These are phyloP conservation scores for Metroxylon sagu DNA, from an alignment of 176 grass and related monocot species.

Conservation along the genomic window DNA sequence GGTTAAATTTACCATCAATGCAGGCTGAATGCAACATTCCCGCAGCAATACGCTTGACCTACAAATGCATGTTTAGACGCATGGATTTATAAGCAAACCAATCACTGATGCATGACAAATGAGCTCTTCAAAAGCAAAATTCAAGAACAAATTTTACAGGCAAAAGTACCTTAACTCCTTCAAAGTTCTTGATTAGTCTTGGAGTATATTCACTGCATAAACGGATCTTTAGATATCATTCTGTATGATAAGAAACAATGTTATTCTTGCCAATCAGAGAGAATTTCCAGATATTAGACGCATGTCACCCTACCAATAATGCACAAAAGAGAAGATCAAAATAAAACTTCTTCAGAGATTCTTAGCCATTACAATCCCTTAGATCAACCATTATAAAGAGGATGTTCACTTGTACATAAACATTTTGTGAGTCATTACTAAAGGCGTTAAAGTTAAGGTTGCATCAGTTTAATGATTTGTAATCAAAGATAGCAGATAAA, in stretches of 20 bases:
- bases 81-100: neutral
- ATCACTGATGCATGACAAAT: conserved; percentile 7
- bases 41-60: conserved; percentile 81
- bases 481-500: too few species aligned
- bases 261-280: conserved; percentile 20
- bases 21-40: conserved; percentile 97
- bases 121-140: neutral
- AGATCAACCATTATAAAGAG: too few species aligned
- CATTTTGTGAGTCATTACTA: too few species aligned
- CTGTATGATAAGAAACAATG: conserved; percentile 17
- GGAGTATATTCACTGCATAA: conserved; percentile 93
- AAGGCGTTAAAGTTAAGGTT: too few species aligned
- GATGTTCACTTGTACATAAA: too few species aligned
- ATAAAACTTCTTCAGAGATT: too few species aligned
- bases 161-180: conserved; percentile 61
- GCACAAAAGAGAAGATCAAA: too few species aligned
- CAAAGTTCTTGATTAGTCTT: conserved; percentile 80
- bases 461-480: too few species aligned
- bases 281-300: neutral
- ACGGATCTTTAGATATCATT: conserved; percentile 29
- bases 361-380: too few species aligned
- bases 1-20: conserved; percentile 55
- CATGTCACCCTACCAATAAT: too few species aligned
- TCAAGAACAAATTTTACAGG: conserved; percentile 7
- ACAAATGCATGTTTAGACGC: neutral